Conservation (phyloP, 352 stramenopile species). For the Phytophthora podocarpi region DNA sequence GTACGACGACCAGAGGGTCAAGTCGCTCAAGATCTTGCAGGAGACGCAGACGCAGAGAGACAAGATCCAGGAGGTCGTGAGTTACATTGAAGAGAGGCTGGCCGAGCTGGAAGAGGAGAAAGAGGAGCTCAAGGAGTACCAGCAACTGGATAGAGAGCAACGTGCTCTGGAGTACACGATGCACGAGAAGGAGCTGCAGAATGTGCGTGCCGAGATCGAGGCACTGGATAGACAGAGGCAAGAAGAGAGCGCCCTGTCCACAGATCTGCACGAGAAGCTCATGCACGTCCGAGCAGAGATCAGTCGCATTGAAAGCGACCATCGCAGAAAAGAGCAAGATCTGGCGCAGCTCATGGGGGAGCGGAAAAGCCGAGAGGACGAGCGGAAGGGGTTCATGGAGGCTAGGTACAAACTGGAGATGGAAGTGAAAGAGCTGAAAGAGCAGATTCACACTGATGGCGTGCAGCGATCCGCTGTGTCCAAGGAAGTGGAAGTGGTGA, state of each 20-base stretch:
- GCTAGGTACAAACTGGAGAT: constrained; percentile 80
- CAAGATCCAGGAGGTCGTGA: constrained; percentile 97
- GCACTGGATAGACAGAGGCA: constrained; percentile 68
- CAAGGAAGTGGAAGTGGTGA: constrained; percentile 60
- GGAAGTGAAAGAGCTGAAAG: constrained; percentile 78
- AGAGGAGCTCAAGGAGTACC: constrained; percentile 95
- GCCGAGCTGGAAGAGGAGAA: constrained; percentile 98
- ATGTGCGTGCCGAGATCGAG: constrained; percentile 65
- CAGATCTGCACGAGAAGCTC: constrained; percentile 76
- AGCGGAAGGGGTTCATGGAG: constrained; percentile 83
- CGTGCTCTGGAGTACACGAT: constrained; percentile 98
- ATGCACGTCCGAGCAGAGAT: constrained; percentile 60
- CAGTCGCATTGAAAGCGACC: constrained; percentile 51
- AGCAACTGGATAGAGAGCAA: constrained; percentile 95
- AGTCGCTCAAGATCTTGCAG: constrained; percentile 97
- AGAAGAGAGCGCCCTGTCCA: constrained; percentile 53
- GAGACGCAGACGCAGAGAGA: constrained; percentile 95
- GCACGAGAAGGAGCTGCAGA: constrained; percentile 88
- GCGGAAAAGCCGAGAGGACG: constrained; percentile 57
- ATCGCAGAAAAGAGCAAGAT: constrained; percentile 55
- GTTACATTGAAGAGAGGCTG: constrained; percentile 95
- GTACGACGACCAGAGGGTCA: constrained; percentile 98
- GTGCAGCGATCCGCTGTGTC: constrained; percentile 48
- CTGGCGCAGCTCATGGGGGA: constrained; percentile 55
- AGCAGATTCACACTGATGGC: constrained; percentile 54